phyloP scores from a whole-genome alignment of 1,139 yeast genomes.

The Nakaseomyces uthaithaninus region DNA sequence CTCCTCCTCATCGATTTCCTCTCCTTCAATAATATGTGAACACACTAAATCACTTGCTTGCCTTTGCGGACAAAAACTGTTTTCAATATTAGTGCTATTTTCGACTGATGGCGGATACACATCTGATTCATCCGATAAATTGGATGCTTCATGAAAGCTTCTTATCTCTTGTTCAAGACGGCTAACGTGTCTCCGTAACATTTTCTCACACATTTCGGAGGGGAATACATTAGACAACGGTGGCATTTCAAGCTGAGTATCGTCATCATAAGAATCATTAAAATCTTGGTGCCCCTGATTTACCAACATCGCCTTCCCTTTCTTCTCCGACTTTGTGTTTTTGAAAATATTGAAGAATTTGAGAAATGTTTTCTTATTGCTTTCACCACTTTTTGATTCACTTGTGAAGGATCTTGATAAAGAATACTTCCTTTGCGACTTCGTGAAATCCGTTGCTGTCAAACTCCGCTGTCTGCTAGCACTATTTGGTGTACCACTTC shows the following conservation, averaged over 20 bases:
- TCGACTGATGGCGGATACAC: background rate
- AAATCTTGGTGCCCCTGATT: background rate
- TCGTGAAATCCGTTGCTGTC: background rate
- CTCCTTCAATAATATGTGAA: background rate
- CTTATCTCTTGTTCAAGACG: constrained; percentile 8
- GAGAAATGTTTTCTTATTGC: background rate
- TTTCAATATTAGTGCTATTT: background rate
- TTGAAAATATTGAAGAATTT: background rate
- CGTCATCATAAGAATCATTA: background rate
- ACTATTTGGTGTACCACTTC: background rate
- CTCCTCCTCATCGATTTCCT: constrained; percentile 7
- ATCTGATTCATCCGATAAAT: background rate
- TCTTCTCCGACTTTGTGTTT: background rate
- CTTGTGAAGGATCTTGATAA: background rate
- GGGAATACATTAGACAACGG: constrained; percentile 1
- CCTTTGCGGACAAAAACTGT: background rate
- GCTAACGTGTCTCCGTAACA: constrained; percentile 9
- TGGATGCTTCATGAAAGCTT: background rate
- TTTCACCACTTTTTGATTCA: background rate
- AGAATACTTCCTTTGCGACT: too few relatives aligned
- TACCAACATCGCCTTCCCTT: background rate
- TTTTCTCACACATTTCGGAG: constrained; percentile 4
- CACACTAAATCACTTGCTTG: background rate
- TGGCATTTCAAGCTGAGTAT: background rate
- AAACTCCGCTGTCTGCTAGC: background rate